Percentiles rank a stretch among this genome's conserved stretches.
These are phyloP conservation scores for Chlamydomonas incerta DNA, from an alignment of 139 green algal genomes.

Conservation along the genomic window DNA sequence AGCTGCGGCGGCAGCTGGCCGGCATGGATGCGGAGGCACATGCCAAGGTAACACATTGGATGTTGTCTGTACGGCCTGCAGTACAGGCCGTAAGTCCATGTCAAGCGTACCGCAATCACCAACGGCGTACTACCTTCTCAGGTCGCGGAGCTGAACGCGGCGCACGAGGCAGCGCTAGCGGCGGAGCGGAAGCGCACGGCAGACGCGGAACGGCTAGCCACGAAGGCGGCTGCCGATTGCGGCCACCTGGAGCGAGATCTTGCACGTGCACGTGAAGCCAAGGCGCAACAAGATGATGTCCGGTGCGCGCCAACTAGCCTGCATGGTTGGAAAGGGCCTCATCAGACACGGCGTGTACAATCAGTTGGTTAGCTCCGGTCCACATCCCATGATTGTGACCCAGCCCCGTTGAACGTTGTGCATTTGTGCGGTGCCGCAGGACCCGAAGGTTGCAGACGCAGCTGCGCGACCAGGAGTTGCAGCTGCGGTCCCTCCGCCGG, in stretches of 20 bases:
- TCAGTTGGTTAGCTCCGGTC: no score
- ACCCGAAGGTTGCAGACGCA: conserved; percentile 9
- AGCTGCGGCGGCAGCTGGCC: not conserved
- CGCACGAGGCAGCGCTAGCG: conserved; percentile 13
- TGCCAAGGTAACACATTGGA: not conserved
- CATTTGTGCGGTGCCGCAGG: no score
- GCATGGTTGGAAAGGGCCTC: no score
- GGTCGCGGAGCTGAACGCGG: conserved; percentile 1
- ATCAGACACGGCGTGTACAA: no score
- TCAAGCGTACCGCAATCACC: no score
- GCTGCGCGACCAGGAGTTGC: conserved; percentile 9
- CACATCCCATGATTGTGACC: not conserved
- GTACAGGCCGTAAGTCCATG: no score
- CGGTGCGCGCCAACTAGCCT: not conserved
- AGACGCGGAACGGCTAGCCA: conserved; percentile 12
- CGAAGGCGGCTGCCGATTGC: not conserved
- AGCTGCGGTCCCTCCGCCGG: conserved; percentile 1
- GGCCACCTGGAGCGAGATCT: conserved; percentile 15
- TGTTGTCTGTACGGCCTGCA: no score
- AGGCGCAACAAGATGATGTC: conserved; percentile 13
- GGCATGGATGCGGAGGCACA: not conserved
- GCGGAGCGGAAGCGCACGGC: conserved; percentile 12
- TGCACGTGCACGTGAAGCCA: not conserved
- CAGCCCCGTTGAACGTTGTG: no score
- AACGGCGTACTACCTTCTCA: no score